Conservation (phyloP, 129 eudicot genomes). For the Flaveria bidentis region DNA sequence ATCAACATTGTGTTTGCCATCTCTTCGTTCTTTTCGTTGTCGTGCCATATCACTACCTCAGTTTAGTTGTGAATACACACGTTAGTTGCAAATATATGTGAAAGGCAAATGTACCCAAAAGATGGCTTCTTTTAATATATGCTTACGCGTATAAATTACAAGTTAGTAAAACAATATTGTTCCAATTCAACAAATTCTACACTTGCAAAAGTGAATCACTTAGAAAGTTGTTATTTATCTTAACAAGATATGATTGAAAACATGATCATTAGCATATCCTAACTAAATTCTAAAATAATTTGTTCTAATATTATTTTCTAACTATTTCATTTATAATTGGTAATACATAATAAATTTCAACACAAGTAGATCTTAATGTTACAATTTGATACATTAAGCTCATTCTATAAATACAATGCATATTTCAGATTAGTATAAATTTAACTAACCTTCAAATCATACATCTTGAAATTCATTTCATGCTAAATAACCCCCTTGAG, state of each 20-base stretch:
- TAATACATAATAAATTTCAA: background rate
- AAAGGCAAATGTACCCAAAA: background rate
- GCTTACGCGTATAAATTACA: background rate
- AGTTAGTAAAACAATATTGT: constrained; percentile 6
- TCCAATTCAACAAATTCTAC: background rate
- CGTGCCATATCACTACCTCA: constrained; percentile 27
- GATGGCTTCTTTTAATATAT: background rate
- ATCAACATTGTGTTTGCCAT: background rate
- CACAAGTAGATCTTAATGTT: background rate
- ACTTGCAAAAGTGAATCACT: background rate
- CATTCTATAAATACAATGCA: background rate
- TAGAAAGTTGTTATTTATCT: background rate
- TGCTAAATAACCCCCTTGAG: background rate
- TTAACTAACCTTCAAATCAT: constrained; percentile 1
- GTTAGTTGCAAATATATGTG: background rate
- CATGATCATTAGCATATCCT: background rate
- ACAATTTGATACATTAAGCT: background rate
- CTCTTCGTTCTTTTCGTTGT: background rate
- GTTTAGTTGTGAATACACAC: no score
- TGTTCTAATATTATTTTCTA: background rate
- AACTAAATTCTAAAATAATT: background rate
- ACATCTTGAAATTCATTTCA: background rate
- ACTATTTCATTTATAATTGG: background rate
- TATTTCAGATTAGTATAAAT: background rate
- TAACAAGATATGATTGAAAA: background rate